Evolutionary conservation across 306 rosid species (phyloP), one percentile per base, ranked within the genome.

Genomic region (Dryas drummondii): DNA sequence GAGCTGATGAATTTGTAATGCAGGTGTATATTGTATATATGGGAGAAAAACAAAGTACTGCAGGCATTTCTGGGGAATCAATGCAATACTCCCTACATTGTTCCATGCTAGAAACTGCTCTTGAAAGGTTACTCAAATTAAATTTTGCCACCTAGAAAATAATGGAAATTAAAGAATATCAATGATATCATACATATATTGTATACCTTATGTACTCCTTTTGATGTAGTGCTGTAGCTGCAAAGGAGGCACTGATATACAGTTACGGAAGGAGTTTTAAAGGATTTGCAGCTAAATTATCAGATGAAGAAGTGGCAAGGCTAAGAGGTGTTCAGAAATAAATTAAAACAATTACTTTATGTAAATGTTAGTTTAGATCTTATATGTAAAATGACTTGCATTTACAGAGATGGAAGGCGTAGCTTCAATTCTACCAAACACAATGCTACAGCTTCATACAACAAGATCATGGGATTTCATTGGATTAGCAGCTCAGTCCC

Each of bases 391-490:
- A 52, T 12, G 6, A 45, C 16, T 45, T 17, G 50, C 47, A 12
- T 19, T 32, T 69, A 46, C 73, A 70, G 77, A 75, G 64, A 41
- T 71, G 70, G 78, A 81, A 59, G 81, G 14, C 9, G 75, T 80
- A 14, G 48, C 52, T n/a, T 71, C 52, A 3, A 70, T 65, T 37
- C n/a, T 71, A 26, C 65, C 51, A 4, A 51, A 79, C 59, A 26
- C 9, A 16, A 40, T 9, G 40, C 40, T 50, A 17, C 10, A 76
- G 6, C 84, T 81, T 46, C 71, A 65, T 26, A 81, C 78, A 64
- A 81, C 66, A 64, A 71, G 66, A 76, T 76, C 81, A 71, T 76
- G 78, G 81, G 78, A 76, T 26, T 71, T 64, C 40, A n/a, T 70
- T 41, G 77, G 77, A 48, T 65, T 80, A 27, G 56, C 75, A 2